Evolutionary conservation across 2,329 filamentous ascomycete genomes (phyloP).

Genomic region (Neopestalotiopsis clavispora): DNA sequence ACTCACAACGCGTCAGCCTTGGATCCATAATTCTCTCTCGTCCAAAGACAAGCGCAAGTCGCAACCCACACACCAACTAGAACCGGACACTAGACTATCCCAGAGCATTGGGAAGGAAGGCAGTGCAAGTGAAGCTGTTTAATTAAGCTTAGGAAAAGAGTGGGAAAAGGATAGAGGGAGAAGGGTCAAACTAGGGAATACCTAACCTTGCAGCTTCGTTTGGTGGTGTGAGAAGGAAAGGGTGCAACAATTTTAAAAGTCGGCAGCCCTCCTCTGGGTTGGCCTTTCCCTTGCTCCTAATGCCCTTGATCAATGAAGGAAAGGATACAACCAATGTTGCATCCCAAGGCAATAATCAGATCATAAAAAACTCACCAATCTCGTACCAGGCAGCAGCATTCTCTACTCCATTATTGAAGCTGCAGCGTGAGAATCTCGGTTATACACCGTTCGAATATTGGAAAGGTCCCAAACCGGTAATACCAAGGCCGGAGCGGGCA

Average conservation of each 20-base stretch:
- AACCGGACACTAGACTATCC: not conserved
- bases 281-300: not conserved
- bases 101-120: not conserved
- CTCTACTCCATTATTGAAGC: not conserved
- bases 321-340: not conserved
- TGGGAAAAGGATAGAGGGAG: not conserved
- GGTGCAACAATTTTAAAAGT: not conserved
- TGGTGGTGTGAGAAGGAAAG: not conserved
- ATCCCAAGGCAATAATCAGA: not conserved
- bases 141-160: not conserved
- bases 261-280: not conserved
- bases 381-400: conserved; percentile 15
- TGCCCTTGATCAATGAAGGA: not conserved
- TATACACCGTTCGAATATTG: conserved; percentile 23
- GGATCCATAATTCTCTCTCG: conserved; percentile 21
- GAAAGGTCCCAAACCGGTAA: conserved; percentile 22
- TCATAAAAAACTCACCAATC: not conserved
- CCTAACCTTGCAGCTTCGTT: not conserved
- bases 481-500: conserved; percentile 9
- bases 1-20: conserved; percentile 31
- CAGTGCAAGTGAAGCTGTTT: not conserved
- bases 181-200: not conserved
- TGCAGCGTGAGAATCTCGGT: conserved; percentile 14
- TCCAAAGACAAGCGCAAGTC: not conserved
- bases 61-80: not conserved